Conservation (phyloP, 139 green algal species). For the Chlorella sorokiniana region DNA sequence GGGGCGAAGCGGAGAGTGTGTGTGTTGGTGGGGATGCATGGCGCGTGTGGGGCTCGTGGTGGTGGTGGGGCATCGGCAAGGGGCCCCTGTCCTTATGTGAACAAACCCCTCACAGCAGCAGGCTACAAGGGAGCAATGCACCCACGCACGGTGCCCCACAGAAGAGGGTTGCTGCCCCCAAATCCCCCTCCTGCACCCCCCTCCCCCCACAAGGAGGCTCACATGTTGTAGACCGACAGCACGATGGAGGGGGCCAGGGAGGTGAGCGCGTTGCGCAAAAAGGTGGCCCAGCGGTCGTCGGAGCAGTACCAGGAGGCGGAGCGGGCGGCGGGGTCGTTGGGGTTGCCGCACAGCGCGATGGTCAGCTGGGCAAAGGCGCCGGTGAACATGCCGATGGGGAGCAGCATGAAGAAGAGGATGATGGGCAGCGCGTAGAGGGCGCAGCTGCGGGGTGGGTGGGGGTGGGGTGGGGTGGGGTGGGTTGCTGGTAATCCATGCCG, state of each 20-base stretch:
- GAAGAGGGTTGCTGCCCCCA: background rate
- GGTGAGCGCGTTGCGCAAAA: constrained; percentile 61
- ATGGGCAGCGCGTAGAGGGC: constrained; percentile 58
- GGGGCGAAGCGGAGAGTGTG: background rate
- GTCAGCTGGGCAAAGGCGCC: constrained; percentile 52
- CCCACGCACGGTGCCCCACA: too few relatives aligned
- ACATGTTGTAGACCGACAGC: constrained; percentile 80
- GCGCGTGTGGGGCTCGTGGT: background rate
- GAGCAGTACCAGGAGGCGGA: constrained; percentile 69
- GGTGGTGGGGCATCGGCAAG: background rate
- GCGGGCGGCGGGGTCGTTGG: background rate
- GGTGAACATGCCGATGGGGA: constrained; percentile 41
- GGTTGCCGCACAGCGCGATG: constrained; percentile 52
- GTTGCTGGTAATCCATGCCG: too few relatives aligned
- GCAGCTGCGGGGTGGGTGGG: constrained; percentile 14
- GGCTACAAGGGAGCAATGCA: too few relatives aligned
- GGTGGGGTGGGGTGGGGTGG: background rate
- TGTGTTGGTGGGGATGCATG: background rate
- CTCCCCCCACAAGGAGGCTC: background rate
- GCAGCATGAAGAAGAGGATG: constrained; percentile 58
- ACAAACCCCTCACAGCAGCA: too few relatives aligned
- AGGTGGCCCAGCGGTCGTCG: constrained; percentile 28
- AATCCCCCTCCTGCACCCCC: background rate
- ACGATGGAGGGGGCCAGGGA: constrained; percentile 76
- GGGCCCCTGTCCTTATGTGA: background rate